Base-by-base conservation (phyloP, 2,329 filamentous ascomycete genomes). In the Epichloe festucae region DNA sequence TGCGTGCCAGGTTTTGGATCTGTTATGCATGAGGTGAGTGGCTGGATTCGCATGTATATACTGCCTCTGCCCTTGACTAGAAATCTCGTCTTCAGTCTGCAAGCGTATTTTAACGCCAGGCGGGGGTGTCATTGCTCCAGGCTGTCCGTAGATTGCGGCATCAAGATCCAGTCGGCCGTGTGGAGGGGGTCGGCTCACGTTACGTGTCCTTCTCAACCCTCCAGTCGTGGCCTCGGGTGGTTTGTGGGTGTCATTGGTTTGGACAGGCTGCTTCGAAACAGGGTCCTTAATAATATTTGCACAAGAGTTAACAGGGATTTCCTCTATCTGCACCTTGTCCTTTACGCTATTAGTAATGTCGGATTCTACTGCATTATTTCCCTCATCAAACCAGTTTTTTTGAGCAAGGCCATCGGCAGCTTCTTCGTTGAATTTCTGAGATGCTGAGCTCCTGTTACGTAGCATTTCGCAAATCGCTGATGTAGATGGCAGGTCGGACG, bases 11-110 rank as follows among this genome's bases (percentile, higher is more conserved):
- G 65, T 62, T 4, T 69, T 58, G 0, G 73, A 68, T 44, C 68
- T 68, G 2, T 64, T 64, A 44, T 72, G 68, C 1, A 67, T 68
- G 63, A 70, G 73, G 49, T 77, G 73, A 2, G 73, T 67, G 1
- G 71, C 70, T 0, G 77, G 78, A 59, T 82, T 74, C 3, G 78
- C 66, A 46, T 70, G 64, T 1, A 69, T 63, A 55, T 70, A 80
- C 5, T 68, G 55, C 23, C 66, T 67, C 31, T 65, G 61, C 31
- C 65, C 58, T 48, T 60, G 52, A 21, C 43, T 15, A n/a, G 11
- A 12, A 17, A 8, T 45, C 4, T 31, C 15, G 31, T 19, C 1
- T 11, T 8, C 21, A 2, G 8, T 38, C 41, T 51, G 49, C 19
- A n/a, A 46, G 55, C 48, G 34, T 52, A 21, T 8, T 15, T 48